Evolutionary conservation across 1,284 basidiomycete genomes (phyloP).

Genomic region (Trametes versicolor): DNA sequence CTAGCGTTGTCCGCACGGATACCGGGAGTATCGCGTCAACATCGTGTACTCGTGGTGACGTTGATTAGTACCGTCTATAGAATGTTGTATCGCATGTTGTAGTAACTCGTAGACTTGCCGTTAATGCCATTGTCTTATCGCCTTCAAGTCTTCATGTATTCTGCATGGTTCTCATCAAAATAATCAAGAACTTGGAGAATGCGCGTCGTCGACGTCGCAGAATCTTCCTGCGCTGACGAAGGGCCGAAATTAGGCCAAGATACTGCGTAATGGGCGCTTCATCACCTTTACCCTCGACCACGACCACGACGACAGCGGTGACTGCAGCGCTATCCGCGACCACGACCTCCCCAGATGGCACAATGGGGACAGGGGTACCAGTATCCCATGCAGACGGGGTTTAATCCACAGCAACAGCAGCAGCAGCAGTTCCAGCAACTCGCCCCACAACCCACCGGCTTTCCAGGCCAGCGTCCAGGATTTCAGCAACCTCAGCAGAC

Average conservation of each 20-base stretch:
- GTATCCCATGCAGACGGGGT: slow-evolving; percentile 70
- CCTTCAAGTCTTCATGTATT: too few relatives aligned
- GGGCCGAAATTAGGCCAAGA: too few relatives aligned
- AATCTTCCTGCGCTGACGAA: too few relatives aligned
- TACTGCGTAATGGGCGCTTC: slow-evolving; percentile 20
- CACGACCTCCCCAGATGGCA: slow-evolving; percentile 48
- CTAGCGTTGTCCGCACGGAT: too few relatives aligned
- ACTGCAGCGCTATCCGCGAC: slow-evolving; percentile 18
- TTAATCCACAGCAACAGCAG: slow-evolving; percentile 53
- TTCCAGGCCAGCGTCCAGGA: slow-evolving; percentile 45
- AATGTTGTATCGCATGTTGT: not conserved
- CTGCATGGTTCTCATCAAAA: too few relatives aligned
- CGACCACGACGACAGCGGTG: slow-evolving; percentile 20
- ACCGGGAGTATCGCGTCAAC: too few relatives aligned
- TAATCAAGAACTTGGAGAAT: not conserved
- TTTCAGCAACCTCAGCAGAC: slow-evolving; percentile 52
- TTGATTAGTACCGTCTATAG: too few relatives aligned
- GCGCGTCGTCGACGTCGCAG: too few relatives aligned
- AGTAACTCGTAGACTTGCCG: too few relatives aligned
- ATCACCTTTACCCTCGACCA: slow-evolving; percentile 18
- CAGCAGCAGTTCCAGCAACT: slow-evolving; percentile 49
- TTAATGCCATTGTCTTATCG: too few relatives aligned
- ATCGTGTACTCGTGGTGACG: too few relatives aligned
- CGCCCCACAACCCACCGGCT: slow-evolving; percentile 52
- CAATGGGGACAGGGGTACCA: slow-evolving; percentile 75